Percentiles rank a stretch among this genome's conserved stretches.
These are phyloP conservation scores for Atkinsonella texensis DNA, from an alignment of 2,329 filamentous ascomycete genomes.

Conservation along the genomic window DNA sequence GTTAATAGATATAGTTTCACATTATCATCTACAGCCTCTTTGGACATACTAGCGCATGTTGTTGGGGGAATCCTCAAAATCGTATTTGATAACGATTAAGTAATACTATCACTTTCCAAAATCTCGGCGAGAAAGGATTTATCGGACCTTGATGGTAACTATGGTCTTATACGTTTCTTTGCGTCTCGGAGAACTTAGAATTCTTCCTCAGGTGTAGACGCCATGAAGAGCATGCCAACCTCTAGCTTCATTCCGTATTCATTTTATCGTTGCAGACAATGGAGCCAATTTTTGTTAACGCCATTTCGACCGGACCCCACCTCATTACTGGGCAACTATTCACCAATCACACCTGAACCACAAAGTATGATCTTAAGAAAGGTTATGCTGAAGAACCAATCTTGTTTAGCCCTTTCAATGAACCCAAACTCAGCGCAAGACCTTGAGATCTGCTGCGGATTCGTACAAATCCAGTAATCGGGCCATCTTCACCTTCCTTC, in stretches of 20 bases:
- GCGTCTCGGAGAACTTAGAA: neutral
- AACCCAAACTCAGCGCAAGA: conserved; percentile 83
- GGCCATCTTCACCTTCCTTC: conserved; percentile 89
- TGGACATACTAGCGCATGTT: no score
- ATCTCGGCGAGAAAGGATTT: neutral
- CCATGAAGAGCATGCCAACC: neutral
- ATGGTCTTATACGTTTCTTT: neutral
- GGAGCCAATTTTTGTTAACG: neutral
- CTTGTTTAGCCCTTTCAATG: conserved; percentile 88
- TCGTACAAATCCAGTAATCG: conserved; percentile 92
- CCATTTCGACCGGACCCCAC: neutral
- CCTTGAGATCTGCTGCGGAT: conserved; percentile 97
- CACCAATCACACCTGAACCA: neutral
- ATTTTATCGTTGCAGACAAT: neutral
- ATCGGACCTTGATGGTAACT: neutral
- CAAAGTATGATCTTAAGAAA: neutral
- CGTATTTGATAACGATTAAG: no score
- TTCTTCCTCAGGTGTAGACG: neutral
- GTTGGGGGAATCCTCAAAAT: no score
- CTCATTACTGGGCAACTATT: neutral
- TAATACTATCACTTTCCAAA: neutral
- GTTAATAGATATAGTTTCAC: no score
- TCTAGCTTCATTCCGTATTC: neutral
- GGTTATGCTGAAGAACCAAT: conserved; percentile 34
- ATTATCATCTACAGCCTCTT: neutral